Percentiles rank a stretch among this genome's conserved stretches.
Conservation (phyloP, 2,329 filamentous ascomycete species). For the Lecanicillium sp. region DNA sequence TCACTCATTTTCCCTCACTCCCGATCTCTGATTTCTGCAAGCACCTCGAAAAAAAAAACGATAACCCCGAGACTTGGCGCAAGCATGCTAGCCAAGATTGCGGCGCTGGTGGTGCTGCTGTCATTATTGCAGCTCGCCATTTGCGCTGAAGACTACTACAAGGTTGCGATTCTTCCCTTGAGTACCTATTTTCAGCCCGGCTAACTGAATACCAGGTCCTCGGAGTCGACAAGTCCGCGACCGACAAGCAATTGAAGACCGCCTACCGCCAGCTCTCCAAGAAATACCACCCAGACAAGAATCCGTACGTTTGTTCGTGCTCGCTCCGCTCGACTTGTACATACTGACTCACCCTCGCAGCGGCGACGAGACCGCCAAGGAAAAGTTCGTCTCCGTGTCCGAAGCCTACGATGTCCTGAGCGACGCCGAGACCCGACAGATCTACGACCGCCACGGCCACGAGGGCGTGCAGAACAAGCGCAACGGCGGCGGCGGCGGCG, state of each 20-base stretch:
- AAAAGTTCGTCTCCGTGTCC: slow-evolving; percentile 89
- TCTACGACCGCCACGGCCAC: slow-evolving; percentile 93
- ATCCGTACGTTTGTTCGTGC: slow-evolving; percentile 59
- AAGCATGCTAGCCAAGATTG: slow-evolving; percentile 48
- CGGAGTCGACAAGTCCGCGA: slow-evolving; percentile 70
- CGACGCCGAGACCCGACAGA: slow-evolving; percentile 69
- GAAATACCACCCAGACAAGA: slow-evolving; percentile 97
- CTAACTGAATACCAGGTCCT: slow-evolving; percentile 54
- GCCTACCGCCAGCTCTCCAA: slow-evolving; percentile 90
- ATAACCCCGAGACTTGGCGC: too few species aligned
- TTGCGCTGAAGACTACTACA: slow-evolving; percentile 71
- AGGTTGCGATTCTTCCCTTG: too few species aligned
- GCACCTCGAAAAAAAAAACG: too few species aligned
- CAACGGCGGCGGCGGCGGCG: slow-evolving; percentile 58
- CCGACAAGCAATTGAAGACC: slow-evolving; percentile 84
- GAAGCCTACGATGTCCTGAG: slow-evolving; percentile 93
- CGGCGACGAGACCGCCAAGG: slow-evolving; percentile 69
- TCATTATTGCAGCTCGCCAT: slow-evolving; percentile 48
- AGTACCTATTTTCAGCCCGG: too few species aligned
- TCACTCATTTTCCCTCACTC: slow-evolving; percentile 1
- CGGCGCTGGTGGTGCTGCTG: slow-evolving; percentile 46
- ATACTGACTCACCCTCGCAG: slow-evolving; percentile 36
- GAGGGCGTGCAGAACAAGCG: slow-evolving; percentile 83
- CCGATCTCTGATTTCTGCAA: neutral
- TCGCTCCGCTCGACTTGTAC: slow-evolving; percentile 5